Evolutionary conservation across 2,329 filamentous ascomycete species (phyloP).

Genomic region (Hymenoscyphus fraxineus): DNA sequence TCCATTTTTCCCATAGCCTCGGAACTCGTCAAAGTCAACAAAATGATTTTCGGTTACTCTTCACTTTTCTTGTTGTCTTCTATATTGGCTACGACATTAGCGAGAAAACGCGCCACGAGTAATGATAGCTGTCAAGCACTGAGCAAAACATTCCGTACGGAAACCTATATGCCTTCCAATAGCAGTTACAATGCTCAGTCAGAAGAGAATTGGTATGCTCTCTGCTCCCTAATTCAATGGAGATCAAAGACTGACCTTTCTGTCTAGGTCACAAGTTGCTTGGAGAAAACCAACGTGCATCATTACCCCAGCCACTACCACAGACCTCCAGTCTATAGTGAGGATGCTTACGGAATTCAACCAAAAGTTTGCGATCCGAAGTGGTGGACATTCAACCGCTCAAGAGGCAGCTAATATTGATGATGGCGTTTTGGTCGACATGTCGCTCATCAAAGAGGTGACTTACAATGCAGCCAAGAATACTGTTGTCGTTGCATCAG

Average conservation of each 20-base stretch:
- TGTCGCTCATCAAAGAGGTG: constrained; percentile 2
- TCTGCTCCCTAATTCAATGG: background rate
- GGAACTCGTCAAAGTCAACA: background rate
- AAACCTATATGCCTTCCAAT: background rate
- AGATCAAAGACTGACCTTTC: background rate
- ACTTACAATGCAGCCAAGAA: background rate
- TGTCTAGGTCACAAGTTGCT: constrained; percentile 5
- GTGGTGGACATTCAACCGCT: constrained; percentile 1
- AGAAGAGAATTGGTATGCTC: background rate
- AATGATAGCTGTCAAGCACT: background rate
- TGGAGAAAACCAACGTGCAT: constrained; percentile 28
- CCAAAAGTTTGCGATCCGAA: background rate
- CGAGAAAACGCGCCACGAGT: background rate
- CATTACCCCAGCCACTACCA: constrained; percentile 31
- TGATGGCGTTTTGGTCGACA: constrained; percentile 1
- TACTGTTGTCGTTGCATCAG: constrained; percentile 32
- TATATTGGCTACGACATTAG: background rate
- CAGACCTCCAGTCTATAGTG: constrained; percentile 30
- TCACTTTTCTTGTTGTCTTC: background rate
- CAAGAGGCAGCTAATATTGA: background rate
- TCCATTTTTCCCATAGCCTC: background rate
- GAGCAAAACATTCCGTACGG: background rate
- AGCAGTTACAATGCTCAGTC: background rate
- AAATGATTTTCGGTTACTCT: background rate
- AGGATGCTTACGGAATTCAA: constrained; percentile 3